Percentiles rank a stretch among this genome's conserved stretches.
Evolutionary conservation across 345 rosid genomes (phyloP).

Genomic region (Viola odorata): DNA sequence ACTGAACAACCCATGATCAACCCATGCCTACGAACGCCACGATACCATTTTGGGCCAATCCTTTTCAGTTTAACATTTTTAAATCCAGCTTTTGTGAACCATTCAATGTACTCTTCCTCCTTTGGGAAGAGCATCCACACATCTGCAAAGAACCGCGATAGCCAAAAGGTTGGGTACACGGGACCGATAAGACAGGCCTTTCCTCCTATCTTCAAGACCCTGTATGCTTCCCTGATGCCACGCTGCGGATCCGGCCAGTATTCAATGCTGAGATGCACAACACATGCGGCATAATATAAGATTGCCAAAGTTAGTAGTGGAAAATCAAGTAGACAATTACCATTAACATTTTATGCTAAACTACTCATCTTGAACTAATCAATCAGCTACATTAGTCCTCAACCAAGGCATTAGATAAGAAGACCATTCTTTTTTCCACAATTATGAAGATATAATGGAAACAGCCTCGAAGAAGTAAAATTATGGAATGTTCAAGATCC

Average conservation of each 20-base stretch:
- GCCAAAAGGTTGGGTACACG: conserved; percentile 35
- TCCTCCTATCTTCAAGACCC: conserved; percentile 36
- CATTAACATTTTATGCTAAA: not conserved
- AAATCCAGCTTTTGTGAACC: conserved; percentile 37
- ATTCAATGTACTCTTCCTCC: conserved; percentile 41
- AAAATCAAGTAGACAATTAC: not conserved
- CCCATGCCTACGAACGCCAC: conserved; percentile 33
- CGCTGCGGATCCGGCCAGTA: conserved; percentile 40
- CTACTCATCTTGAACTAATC: too few relatives aligned
- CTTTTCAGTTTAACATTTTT: conserved; percentile 31
- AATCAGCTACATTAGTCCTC: too few relatives aligned
- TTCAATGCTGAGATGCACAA: conserved; percentile 24
- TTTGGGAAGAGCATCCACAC: conserved; percentile 38
- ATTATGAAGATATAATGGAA: too few relatives aligned
- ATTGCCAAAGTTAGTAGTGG: not conserved
- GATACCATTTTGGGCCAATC: conserved; percentile 39
- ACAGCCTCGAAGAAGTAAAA: too few relatives aligned
- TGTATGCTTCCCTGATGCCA: conserved; percentile 36
- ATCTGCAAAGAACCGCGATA: conserved; percentile 35
- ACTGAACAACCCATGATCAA: conserved; percentile 42
- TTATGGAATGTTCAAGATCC: too few relatives aligned
- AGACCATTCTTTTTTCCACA: too few relatives aligned
- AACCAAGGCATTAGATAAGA: too few relatives aligned
- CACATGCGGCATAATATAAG: not conserved
- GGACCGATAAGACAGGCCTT: conserved; percentile 37